Conservation (phyloP, 2,329 filamentous ascomycete genomes). For the Hymenoscyphus fructigenus region DNA sequence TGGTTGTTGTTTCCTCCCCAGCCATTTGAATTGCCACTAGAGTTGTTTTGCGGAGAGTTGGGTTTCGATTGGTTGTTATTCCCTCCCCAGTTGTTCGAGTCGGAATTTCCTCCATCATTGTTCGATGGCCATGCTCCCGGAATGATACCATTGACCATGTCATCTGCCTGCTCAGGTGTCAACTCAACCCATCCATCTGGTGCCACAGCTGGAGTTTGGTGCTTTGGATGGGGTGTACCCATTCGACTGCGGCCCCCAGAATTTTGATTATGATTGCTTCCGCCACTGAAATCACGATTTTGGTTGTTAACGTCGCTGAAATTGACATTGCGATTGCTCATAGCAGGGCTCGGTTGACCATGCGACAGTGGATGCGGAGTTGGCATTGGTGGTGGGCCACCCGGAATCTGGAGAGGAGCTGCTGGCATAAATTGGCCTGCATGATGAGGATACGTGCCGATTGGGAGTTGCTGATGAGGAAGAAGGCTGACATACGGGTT, state of each 20-base stretch:
- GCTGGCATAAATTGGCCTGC: slow-evolving; percentile 28
- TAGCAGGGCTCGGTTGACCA: slow-evolving; percentile 3
- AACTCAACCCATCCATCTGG: slow-evolving; percentile 8
- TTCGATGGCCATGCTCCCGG: slow-evolving; percentile 18
- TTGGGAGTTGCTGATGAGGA: slow-evolving; percentile 41
- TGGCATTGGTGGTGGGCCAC: slow-evolving; percentile 13
- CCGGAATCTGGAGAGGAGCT: slow-evolving; percentile 36
- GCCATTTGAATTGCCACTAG: slow-evolving; percentile 7
- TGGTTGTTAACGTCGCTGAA: neutral
- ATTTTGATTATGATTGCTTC: neutral
- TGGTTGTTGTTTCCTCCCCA: slow-evolving; percentile 7
- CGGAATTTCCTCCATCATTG: slow-evolving; percentile 9
- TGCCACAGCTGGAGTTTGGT: neutral
- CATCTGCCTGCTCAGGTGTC: slow-evolving; percentile 5
- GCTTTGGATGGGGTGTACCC: neutral
- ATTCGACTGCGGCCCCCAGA: neutral
- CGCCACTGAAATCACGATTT: neutral
- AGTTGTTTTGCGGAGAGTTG: neutral
- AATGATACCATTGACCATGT: slow-evolving; percentile 9
- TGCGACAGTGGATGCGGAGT: slow-evolving; percentile 6
- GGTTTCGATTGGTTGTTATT: slow-evolving; percentile 10
- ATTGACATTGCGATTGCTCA: neutral
- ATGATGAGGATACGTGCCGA: slow-evolving; percentile 38
- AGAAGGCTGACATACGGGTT: slow-evolving; percentile 50
- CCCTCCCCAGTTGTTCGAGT: slow-evolving; percentile 5